Percentiles rank a stretch among this genome's conserved stretches.
Conservation (phyloP, 495 filamentous ascomycete genomes). For the Alectoria sarmentosa region DNA sequence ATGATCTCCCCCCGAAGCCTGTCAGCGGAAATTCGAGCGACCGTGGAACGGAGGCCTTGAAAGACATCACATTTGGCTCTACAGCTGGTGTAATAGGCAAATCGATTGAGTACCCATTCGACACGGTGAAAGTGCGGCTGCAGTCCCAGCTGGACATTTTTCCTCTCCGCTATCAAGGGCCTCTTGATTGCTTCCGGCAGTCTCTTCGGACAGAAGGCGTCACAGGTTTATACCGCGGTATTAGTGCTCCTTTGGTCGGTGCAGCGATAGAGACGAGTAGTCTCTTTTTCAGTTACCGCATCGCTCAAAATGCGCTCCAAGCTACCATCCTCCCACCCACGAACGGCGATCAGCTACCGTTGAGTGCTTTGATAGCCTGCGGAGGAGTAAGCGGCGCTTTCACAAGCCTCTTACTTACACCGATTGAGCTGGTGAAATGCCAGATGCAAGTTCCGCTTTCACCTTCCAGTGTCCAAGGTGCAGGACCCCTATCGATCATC, state of each 20-base stretch:
- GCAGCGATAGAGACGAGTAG: constrained; percentile 91
- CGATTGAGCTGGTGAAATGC: constrained; percentile 97
- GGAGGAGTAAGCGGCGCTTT: constrained; percentile 85
- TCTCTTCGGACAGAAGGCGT: constrained; percentile 68
- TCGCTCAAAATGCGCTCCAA: constrained; percentile 63
- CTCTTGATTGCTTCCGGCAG: constrained; percentile 89
- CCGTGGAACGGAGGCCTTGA: constrained; percentile 55
- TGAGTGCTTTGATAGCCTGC: constrained; percentile 64
- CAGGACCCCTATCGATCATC: constrained; percentile 57
- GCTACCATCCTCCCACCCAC: constrained; percentile 34
- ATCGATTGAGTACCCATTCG: constrained; percentile 95
- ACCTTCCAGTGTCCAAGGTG: constrained; percentile 32
- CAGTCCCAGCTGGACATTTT: constrained; percentile 71
- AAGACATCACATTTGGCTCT: constrained; percentile 80
- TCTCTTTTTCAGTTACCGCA: constrained; percentile 81
- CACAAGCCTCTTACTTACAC: constrained; percentile 84
- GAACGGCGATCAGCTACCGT: constrained; percentile 44
- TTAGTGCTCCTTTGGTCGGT: constrained; percentile 82
- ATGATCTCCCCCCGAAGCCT: constrained; percentile 4
- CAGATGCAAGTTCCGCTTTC: constrained; percentile 78
- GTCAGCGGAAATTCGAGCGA: not conserved
- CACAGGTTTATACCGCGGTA: constrained; percentile 83
- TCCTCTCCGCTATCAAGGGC: constrained; percentile 77
- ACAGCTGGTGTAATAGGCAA: constrained; percentile 87
- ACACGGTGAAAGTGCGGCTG: constrained; percentile 85